A percentile compares a stretch with the other conserved stretches of the same genome.
Conservation (phyloP, 2,329 filamentous ascomycete genomes). For the Alternaria sp. region DNA sequence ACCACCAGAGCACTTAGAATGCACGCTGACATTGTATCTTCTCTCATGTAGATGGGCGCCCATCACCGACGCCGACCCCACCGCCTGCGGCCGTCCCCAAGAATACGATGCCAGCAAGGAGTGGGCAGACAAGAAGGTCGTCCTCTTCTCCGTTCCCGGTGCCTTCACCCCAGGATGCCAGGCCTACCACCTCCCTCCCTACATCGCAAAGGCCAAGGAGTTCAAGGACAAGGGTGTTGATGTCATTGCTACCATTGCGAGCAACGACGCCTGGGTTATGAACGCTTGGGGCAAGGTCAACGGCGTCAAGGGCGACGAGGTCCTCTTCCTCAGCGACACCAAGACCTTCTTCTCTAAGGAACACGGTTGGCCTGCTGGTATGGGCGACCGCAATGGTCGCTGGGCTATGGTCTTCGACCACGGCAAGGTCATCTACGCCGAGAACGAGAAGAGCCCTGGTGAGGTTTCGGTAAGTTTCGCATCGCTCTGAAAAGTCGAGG, state of each 20-base stretch:
- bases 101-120: conserved; percentile 81
- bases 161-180: conserved; percentile 91
- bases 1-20: neutral
- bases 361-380: conserved; percentile 74
- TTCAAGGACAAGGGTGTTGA: conserved; percentile 81
- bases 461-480: conserved; percentile 52
- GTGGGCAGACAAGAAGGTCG: conserved; percentile 73
- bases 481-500: neutral
- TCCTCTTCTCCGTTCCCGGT: conserved; percentile 72
- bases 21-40: neutral
- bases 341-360: conserved; percentile 76
- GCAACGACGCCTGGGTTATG: conserved; percentile 88
- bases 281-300: conserved; percentile 91
- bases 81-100: conserved; percentile 77
- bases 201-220: conserved; percentile 76
- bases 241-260: conserved; percentile 78
- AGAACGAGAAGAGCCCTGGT: conserved; percentile 67
- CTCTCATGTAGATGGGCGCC: conserved; percentile 70
- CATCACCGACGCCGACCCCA: conserved; percentile 74
- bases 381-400: conserved; percentile 74
- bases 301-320: conserved; percentile 72
- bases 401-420: conserved; percentile 81
- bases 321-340: conserved; percentile 79
- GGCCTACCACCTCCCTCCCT: conserved; percentile 79
- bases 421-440: conserved; percentile 82